Evolutionary conservation across 108 stramenopile species (phyloP), one percentile per base, ranked within the genome.

Genomic region (Pseudonitzschia delicatissima): DNA sequence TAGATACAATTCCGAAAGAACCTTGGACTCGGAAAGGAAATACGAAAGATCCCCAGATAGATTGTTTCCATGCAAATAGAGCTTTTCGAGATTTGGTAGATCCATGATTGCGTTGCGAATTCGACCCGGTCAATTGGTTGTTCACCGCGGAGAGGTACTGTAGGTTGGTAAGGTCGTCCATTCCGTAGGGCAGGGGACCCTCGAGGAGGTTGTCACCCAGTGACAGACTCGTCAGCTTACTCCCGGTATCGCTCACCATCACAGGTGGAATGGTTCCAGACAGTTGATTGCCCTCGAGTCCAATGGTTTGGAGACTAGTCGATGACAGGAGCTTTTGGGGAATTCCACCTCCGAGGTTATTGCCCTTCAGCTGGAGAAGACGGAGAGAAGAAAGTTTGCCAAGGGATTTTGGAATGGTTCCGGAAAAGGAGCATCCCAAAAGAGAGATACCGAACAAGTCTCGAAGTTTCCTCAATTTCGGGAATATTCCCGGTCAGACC

Each of bases 21-120:
- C 2, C 1, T 7, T 55, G 53, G 47, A 48, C 12, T 27, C 26
- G 31, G 31, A 55, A 5, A 29, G 18, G 28, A 55, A 33, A 0
- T 33, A 4, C 11, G 87, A 84, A 55, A 89, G 66, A 8, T 66
- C 67, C 31, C 87, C 87, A 11, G 59, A 64, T 20, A 89, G 62
- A 29, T 71, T 49, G 44, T 89, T 89, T 8, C 42, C 42, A 53
- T 89, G 79, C 61, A 89, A 68, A 36, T 72, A 76, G 21, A 89
- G 57, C 17, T 83, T 42, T 35, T 77, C 39, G 9, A 82, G 60
- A 7, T 45, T 39, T 8, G 64, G 72, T 37, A 79, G 59, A 28
- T 67, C 58, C 0, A 68, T 77, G 27, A 78, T 51, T 15, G 62
- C 62, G 3, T 26, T 53, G 26, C 81, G 86, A 63, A 87, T 80